Evolutionary conservation across 164 flowering plant species (phyloP), one percentile per base, ranked within the genome.

Genomic region (Nelumbo lutea): DNA sequence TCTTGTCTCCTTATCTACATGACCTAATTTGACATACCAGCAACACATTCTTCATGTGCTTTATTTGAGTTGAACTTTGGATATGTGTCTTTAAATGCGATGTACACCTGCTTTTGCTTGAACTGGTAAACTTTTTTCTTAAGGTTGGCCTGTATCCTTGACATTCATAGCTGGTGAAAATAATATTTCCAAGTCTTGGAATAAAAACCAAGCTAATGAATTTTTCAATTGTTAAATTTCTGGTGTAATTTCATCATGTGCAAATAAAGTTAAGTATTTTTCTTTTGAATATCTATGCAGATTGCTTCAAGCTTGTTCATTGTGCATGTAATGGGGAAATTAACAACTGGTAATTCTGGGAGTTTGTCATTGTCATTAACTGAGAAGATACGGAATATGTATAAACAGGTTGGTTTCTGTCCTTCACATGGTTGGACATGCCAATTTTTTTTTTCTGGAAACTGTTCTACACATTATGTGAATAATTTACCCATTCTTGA

Each of bases 321-420:
- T 48, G 88, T 86, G 67, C 90, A 85, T 79, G 69, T 78, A 57
- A 88, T 92, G 79, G 77, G 45, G 66, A 92, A 83, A 73, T 72
- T 87, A 70, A 79, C 69, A 57, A 48, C 39, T 44, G 87, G 86
- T 40, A 84, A 89, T 73, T 48, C 76, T 41, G 97, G 97, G 68
- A 80, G 88, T 76, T 74, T 95, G 79, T 86, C 96, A 72, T 69
- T 89, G 43, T 79, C 93, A 68, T 76, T 89, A n/a, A 64, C 80
- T 72, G 85, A 86, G 69, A 86, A 83, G 78, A 69, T 88, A 10
- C 67, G 51, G 38, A 58, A 27, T 27, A 61, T 87, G 62, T 81
- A 66, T n/a, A 78, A 79, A 68, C 83, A 85, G 94, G 99, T 95
- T 48, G 58, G 79, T 64, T 59, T 61, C 53, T 53, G 13, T 47